Percentiles rank a stretch among this genome's conserved stretches.
These are phyloP conservation scores for Inga oerstediana DNA, from an alignment of 306 rosid genomes.

Conservation along the genomic window DNA sequence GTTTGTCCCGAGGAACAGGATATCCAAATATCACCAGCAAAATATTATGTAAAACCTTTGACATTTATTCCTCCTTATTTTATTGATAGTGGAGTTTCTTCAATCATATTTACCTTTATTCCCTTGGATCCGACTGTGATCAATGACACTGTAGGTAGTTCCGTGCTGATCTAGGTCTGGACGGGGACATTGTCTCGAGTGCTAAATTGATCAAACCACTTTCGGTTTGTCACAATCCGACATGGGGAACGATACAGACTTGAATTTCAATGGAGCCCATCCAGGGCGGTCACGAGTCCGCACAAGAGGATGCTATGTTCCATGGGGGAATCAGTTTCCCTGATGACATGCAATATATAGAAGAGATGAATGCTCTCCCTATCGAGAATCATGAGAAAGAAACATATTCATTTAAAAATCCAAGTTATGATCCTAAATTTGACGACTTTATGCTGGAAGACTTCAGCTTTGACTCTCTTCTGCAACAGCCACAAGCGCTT, in stretches of 20 bases:
- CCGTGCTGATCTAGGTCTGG: background rate
- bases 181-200: background rate
- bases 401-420: constrained; percentile 6
- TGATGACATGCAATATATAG: constrained; percentile 15
- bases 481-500: constrained; percentile 29
- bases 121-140: constrained; percentile 9
- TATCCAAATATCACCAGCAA: constrained; percentile 35
- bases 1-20: background rate
- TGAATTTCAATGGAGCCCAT: constrained; percentile 21
- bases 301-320: constrained; percentile 25
- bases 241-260: constrained; percentile 1
- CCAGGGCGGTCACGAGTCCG: constrained; percentile 24
- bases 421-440: constrained; percentile 34
- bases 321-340: constrained; percentile 21
- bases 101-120: background rate
- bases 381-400: constrained; percentile 10
- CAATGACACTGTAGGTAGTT: background rate
- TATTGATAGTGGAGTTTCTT: background rate
- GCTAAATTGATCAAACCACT: background rate
- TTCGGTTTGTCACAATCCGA: background rate
- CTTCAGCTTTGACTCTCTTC: constrained; percentile 32
- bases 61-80: background rate
- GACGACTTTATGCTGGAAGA: constrained; percentile 33
- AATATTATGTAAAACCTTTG: constrained; percentile 16
- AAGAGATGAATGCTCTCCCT: constrained; percentile 28